These are phyloP conservation scores for Naganishia cerealis DNA, from an alignment of 1,284 basidiomycete species.

Conservation along the genomic window DNA sequence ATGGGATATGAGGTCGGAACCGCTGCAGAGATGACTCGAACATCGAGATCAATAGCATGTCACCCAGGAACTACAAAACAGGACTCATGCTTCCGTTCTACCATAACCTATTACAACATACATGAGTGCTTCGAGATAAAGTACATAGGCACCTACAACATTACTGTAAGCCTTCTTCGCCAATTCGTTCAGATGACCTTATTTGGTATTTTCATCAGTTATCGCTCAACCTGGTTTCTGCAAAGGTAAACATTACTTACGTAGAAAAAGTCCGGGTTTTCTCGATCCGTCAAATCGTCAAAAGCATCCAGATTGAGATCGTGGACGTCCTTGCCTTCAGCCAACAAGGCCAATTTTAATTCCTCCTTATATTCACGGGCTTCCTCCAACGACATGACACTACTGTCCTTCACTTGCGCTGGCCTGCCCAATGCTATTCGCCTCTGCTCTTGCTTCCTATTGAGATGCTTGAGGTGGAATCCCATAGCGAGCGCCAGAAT, in stretches of 20 bases:
- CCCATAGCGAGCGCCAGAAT: slow-evolving; percentile 46
- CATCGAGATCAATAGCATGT: no score
- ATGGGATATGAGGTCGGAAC: no score
- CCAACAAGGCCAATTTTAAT: slow-evolving; percentile 37
- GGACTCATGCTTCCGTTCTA: no score
- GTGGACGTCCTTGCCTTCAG: slow-evolving; percentile 36
- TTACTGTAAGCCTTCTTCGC: no score
- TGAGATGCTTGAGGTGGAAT: slow-evolving; percentile 46
- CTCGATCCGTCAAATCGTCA: slow-evolving; percentile 44
- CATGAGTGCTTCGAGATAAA: no score
- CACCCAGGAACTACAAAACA: no score
- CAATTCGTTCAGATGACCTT: no score
- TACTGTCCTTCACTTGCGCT: slow-evolving; percentile 47
- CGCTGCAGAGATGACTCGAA: no score
- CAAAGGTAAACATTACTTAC: not conserved
- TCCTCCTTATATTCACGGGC: slow-evolving; percentile 41
- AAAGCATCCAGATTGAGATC: slow-evolving; percentile 39
- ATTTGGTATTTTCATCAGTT: no score
- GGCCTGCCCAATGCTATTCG: slow-evolving; percentile 48
- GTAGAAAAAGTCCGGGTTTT: slow-evolving; percentile 30
- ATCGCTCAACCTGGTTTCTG: no score
- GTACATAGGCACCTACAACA: no score
- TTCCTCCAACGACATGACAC: slow-evolving; percentile 42
- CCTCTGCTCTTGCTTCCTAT: slow-evolving; percentile 44
- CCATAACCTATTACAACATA: no score